A percentile compares a stretch with the other conserved stretches of the same genome.
phyloP scores from a whole-genome alignment of 345 rosid species.

The Balakata baccata region DNA sequence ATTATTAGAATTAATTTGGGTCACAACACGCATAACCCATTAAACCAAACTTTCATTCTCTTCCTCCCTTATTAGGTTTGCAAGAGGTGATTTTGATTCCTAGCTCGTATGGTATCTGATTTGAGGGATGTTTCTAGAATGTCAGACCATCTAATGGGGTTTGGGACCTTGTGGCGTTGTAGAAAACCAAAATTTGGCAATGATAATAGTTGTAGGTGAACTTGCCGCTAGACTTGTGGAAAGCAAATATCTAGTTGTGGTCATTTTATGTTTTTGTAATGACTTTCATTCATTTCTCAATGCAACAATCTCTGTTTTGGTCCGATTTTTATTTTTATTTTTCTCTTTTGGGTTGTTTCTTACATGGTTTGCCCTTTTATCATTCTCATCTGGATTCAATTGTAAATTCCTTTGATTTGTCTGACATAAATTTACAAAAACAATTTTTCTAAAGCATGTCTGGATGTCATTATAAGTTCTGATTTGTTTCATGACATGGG shows the following conservation, averaged over 20 bases:
- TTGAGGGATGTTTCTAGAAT: not conserved
- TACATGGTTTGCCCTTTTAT: not conserved
- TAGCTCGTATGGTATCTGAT: not conserved
- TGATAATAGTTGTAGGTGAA: not conserved
- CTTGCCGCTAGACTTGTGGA: not conserved
- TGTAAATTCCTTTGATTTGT: not conserved
- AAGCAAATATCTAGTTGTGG: not conserved
- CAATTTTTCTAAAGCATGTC: not conserved
- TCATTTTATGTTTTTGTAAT: not conserved
- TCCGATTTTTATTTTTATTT: no score
- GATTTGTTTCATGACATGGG: not conserved
- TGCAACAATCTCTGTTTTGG: not conserved
- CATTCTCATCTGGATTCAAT: not conserved
- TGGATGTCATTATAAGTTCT: not conserved
- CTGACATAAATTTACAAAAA: not conserved
- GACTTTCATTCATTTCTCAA: not conserved
- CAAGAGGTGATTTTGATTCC: not conserved
- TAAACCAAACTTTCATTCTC: no score
- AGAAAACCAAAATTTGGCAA: not conserved
- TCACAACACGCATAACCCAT: no score
- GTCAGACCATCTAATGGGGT: not conserved
- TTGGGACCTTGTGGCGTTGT: not conserved
- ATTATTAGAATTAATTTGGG: no score
- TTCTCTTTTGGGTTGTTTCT: not conserved
- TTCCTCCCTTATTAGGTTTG: not conserved